Percentiles rank a stretch among this genome's conserved stretches.
Evolutionary conservation across 306 rosid species (phyloP).

Genomic region (Nissolia schottii): DNA sequence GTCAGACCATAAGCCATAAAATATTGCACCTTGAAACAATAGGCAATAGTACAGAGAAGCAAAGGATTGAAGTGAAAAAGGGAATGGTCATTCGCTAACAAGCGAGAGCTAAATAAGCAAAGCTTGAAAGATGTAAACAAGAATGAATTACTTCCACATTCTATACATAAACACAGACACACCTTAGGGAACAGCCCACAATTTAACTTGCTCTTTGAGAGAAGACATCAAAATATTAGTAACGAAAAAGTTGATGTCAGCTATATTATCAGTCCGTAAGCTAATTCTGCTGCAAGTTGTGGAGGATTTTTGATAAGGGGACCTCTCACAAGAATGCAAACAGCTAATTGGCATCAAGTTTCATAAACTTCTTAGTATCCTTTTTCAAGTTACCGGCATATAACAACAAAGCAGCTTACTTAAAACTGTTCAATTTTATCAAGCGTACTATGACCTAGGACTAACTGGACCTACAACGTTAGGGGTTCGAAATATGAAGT

Average conservation of each 20-base stretch:
- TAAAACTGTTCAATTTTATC: not conserved
- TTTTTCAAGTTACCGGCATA: not conserved
- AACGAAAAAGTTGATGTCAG: not conserved
- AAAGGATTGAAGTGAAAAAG: constrained; percentile 5
- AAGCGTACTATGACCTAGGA: not conserved
- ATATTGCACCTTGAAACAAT: constrained; percentile 10
- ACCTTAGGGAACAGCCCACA: not conserved
- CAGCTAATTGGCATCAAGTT: not conserved
- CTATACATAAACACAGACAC: not conserved
- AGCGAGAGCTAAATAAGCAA: constrained; percentile 4
- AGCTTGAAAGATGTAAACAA: constrained; percentile 1
- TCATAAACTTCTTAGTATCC: not conserved
- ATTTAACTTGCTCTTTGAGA: not conserved
- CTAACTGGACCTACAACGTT: not conserved
- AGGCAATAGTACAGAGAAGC: not conserved
- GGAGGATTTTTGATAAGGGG: not conserved
- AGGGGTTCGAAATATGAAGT: not conserved
- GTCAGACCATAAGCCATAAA: not conserved
- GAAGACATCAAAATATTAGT: not conserved
- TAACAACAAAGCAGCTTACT: not conserved
- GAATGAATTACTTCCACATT: constrained; percentile 1
- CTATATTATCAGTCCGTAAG: not conserved
- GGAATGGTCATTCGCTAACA: not conserved
- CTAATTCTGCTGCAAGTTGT: not conserved
- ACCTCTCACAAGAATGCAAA: not conserved